Conservation (phyloP, 352 stramenopile species). For the Pythium angustatum region DNA sequence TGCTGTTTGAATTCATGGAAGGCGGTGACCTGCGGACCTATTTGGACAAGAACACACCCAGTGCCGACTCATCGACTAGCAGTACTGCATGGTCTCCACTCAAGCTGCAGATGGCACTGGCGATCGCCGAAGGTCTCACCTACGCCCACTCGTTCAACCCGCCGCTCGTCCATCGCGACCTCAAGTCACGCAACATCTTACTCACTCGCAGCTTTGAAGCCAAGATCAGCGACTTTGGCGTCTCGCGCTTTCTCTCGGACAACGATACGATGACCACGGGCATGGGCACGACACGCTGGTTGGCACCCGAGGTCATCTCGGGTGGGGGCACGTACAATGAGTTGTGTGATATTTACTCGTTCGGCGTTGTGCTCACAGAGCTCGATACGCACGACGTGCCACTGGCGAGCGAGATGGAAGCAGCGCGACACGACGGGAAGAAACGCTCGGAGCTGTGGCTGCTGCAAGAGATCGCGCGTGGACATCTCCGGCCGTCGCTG, state of each 20-base stretch:
- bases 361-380: constrained; percentile 55
- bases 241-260: background rate
- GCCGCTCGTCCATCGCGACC: constrained; percentile 4
- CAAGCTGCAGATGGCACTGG: constrained; percentile 1
- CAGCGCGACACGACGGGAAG: background rate
- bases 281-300: constrained; percentile 6
- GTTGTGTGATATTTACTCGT: constrained; percentile 54
- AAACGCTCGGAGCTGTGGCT: constrained; percentile 4
- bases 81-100: background rate
- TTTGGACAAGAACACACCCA: background rate
- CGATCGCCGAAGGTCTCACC: background rate
- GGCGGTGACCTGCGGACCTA: background rate
- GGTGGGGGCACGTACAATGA: background rate
- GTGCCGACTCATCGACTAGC: background rate
- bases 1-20: constrained; percentile 1
- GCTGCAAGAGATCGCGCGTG: background rate
- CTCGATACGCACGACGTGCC: constrained; percentile 43
- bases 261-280: constrained; percentile 6
- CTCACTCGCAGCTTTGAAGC: background rate
- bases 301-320: background rate
- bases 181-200: constrained; percentile 3
- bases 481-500: background rate
- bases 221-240: constrained; percentile 16
- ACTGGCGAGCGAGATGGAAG: background rate
- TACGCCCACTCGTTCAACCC: constrained; percentile 11